phyloP scores from a whole-genome alignment of 345 rosid species.

The Pugionium dolabratum region DNA sequence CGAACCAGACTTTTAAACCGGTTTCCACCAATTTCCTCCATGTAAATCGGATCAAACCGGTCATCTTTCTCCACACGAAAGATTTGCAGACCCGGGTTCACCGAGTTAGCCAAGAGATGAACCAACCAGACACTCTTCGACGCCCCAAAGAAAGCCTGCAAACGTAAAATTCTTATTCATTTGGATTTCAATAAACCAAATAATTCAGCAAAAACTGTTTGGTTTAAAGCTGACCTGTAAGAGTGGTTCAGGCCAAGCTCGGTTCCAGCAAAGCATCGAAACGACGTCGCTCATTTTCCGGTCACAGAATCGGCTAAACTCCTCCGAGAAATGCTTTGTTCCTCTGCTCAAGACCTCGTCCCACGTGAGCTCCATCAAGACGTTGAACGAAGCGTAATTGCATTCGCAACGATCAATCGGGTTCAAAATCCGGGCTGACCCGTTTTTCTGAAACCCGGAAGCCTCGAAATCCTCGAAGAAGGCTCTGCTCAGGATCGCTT shows the following conservation, averaged over 20 bases:
- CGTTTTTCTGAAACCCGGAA: conserved; percentile 62
- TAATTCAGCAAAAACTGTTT: neutral
- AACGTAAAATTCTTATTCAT: neutral
- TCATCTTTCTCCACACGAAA: conserved; percentile 69
- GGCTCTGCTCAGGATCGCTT: conserved; percentile 65
- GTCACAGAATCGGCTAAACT: conserved; percentile 83
- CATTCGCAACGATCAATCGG: conserved; percentile 75
- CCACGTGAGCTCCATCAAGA: conserved; percentile 70
- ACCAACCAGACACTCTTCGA: conserved; percentile 87
- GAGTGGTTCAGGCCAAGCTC: conserved; percentile 88
- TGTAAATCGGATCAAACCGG: conserved; percentile 68
- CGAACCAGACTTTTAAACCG: conserved; percentile 61
- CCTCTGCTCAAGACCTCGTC: conserved; percentile 82
- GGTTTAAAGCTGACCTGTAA: conserved; percentile 49
- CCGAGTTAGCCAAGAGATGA: conserved; percentile 88
- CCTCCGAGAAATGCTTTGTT: conserved; percentile 85
- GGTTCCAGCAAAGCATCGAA: conserved; percentile 73
- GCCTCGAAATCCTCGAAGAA: conserved; percentile 93
- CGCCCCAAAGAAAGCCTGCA: conserved; percentile 81
- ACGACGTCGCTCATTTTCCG: conserved; percentile 92
- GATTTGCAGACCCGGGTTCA: conserved; percentile 75
- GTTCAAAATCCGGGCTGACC: conserved; percentile 59
- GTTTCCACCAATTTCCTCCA: conserved; percentile 81
- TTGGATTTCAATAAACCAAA: too few species aligned
- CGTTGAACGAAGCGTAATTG: conserved; percentile 58